phyloP scores from a whole-genome alignment of 306 rosid genomes.

The Betula pendula region DNA sequence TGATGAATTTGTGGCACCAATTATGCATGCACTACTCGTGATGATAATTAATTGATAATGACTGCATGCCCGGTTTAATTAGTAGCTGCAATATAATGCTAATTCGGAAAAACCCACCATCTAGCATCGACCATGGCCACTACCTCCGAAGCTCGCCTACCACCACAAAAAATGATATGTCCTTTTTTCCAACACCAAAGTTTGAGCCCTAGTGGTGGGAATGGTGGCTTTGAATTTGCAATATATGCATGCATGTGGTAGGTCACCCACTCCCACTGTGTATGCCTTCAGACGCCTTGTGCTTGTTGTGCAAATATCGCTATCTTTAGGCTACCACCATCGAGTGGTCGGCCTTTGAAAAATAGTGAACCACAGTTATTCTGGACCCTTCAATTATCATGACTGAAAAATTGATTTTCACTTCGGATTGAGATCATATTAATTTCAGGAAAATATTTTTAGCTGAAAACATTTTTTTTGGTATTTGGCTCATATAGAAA shows the following conservation, averaged over 20 bases:
- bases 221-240: no score
- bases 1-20: background rate
- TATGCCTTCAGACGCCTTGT: background rate
- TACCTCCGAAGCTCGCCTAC: conserved; percentile 26
- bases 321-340: conserved; percentile 2
- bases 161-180: conserved; percentile 24
- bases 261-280: background rate
- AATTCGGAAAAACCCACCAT: conserved; percentile 16
- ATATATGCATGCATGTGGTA: no score
- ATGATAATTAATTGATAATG: conserved; percentile 32
- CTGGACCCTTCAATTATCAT: background rate
- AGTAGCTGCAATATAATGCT: conserved; percentile 12
- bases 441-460: no score
- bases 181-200: conserved; percentile 17
- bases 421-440: no score
- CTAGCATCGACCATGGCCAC: conserved; percentile 19
- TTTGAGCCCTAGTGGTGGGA: conserved; percentile 21
- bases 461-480: no score
- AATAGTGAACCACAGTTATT: background rate
- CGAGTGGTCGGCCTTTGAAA: conserved; percentile 15
- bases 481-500: no score
- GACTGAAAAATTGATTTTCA: background rate
- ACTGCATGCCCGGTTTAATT: background rate
- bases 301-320: conserved; percentile 4
- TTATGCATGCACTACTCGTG: background rate